Percentiles rank a stretch among this genome's conserved stretches.
phyloP scores from a whole-genome alignment of 2,329 filamentous ascomycete genomes.

The Ustilaginoidea virens region DNA sequence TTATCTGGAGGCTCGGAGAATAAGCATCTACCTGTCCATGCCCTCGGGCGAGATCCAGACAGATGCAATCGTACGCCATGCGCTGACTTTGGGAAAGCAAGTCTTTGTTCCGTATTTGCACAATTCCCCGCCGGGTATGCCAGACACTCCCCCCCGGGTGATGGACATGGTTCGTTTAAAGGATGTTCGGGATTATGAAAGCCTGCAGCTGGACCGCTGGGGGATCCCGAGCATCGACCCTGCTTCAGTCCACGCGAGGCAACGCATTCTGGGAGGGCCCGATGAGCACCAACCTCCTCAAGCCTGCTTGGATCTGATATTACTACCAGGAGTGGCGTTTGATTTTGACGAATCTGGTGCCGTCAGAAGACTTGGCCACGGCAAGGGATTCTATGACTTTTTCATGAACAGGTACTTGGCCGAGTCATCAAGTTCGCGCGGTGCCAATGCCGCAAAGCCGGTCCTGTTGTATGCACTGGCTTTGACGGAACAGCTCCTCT shows the following conservation, averaged over 20 bases:
- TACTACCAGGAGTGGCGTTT: constrained; percentile 90
- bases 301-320: constrained; percentile 60
- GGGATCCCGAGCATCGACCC: constrained; percentile 76
- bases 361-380: constrained; percentile 73
- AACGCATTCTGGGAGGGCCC: constrained; percentile 56
- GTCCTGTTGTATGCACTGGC: constrained; percentile 59
- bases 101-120: constrained; percentile 90
- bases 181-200: constrained; percentile 62
- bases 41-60: constrained; percentile 77
- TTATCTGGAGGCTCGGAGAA: constrained; percentile 57
- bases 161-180: constrained; percentile 91
- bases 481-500: constrained; percentile 71
- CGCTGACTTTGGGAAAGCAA: constrained; percentile 59
- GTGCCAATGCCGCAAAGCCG: constrained; percentile 17
- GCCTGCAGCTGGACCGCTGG: constrained; percentile 68
- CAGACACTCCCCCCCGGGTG: constrained; percentile 43
- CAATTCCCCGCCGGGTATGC: constrained; percentile 31
- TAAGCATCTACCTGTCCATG: constrained; percentile 92
- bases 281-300: constrained; percentile 26
- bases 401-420: constrained; percentile 63
- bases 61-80: constrained; percentile 64
- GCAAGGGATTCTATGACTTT: constrained; percentile 93
- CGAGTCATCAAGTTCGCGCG: constrained; percentile 23
- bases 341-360: constrained; percentile 41
- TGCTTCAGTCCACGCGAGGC: constrained; percentile 47